phyloP scores from a whole-genome alignment of 768 basidiomycete genomes.

The Russula sp. region DNA sequence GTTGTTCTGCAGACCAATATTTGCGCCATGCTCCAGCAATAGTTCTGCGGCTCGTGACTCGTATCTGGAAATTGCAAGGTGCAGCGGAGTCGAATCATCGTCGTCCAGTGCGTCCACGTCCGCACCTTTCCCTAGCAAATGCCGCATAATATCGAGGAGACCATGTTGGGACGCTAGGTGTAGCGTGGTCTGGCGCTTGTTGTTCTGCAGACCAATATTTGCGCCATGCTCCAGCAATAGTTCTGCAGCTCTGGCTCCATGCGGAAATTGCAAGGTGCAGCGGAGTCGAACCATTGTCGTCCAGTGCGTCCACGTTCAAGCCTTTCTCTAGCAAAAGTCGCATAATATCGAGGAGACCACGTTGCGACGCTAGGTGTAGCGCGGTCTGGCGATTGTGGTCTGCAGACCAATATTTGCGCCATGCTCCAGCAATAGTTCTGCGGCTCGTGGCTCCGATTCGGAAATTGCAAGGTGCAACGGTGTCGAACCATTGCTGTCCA shows the following conservation, averaged over 20 bases:
- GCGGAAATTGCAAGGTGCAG: too few species aligned
- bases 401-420: neutral
- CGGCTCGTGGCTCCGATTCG: neutral
- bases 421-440: neutral
- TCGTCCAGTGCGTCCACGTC: neutral
- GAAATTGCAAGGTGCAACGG: neutral
- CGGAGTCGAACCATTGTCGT: too few species aligned
- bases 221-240: neutral
- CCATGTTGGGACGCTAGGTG: neutral
- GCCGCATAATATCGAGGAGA: neutral
- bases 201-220: neutral
- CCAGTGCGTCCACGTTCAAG: too few species aligned
- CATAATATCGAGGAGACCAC: too few species aligned
- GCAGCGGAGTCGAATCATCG: too few species aligned
- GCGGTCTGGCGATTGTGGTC: too few species aligned
- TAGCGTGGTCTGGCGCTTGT: slow-evolving; percentile 27
- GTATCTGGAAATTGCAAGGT: too few species aligned
- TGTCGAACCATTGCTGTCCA: too few species aligned
- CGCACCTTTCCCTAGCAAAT: too few species aligned
- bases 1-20: too few species aligned
- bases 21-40: neutral
- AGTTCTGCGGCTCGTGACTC: neutral
- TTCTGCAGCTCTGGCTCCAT: neutral
- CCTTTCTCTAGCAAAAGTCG: too few species aligned
- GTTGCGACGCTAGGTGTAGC: too few species aligned